phyloP scores from a whole-genome alignment of 495 filamentous ascomycete genomes.

The Aspergillus incahuasiensis region DNA sequence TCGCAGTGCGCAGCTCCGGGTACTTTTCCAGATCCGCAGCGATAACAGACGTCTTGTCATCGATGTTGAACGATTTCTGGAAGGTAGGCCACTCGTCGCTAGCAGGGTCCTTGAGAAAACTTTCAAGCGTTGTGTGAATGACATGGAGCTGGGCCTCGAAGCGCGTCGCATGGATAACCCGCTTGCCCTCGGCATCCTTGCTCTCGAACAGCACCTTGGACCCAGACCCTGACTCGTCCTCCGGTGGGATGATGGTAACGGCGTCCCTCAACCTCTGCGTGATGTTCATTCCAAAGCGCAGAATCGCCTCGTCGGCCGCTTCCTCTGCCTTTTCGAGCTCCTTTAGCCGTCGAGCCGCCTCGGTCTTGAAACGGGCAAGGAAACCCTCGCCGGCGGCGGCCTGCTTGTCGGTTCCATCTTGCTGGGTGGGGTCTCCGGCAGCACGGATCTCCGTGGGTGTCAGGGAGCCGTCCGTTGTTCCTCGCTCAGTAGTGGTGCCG shows the following conservation, averaged over 20 bases:
- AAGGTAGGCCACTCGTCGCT: conserved; percentile 71
- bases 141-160: conserved; percentile 96
- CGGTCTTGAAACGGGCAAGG: conserved; percentile 74
- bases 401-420: not conserved
- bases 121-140: conserved; percentile 79
- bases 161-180: conserved; percentile 87
- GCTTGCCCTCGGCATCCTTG: conserved; percentile 81
- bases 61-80: conserved; percentile 71
- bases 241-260: conserved; percentile 76
- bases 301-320: conserved; percentile 92
- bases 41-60: conserved; percentile 81
- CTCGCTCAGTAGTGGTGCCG: conserved; percentile 19
- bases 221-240: conserved; percentile 28
- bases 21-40: conserved; percentile 80
- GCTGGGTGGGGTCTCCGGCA: conserved; percentile 30
- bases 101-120: conserved; percentile 77
- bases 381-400: conserved; percentile 52
- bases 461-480: conserved; percentile 29
- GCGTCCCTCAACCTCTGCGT: conserved; percentile 88
- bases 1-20: conserved; percentile 78
- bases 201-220: conserved; percentile 76
- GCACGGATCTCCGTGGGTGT: conserved; percentile 35
- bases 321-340: conserved; percentile 94
- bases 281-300: conserved; percentile 89
- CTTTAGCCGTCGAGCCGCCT: conserved; percentile 79